phyloP scores from a whole-genome alignment of 2,329 filamentous ascomycete genomes.

The Aspergillus uvarum region DNA sequence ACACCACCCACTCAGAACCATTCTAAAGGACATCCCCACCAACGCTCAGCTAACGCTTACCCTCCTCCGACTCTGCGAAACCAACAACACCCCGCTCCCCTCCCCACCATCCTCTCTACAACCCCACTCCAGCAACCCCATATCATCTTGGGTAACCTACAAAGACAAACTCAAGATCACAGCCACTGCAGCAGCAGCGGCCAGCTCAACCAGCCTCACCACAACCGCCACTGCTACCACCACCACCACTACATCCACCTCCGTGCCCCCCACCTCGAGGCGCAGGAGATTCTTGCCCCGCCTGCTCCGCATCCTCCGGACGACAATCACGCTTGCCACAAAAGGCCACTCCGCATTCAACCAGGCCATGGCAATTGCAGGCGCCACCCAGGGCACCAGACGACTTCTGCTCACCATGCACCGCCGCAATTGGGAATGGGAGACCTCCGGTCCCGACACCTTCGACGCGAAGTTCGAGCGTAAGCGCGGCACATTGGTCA shows the following conservation, averaged over 20 bases:
- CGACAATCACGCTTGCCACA: conserved; percentile 68
- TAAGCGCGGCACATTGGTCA: conserved; percentile 69
- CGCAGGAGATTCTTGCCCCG: conserved; percentile 41
- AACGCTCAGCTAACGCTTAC: conserved; percentile 83
- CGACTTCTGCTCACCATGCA: conserved; percentile 70
- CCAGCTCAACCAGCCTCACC: not conserved
- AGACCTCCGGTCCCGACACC: conserved; percentile 65
- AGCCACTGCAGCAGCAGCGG: conserved; percentile 25
- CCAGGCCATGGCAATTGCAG: conserved; percentile 65
- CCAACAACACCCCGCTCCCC: conserved; percentile 75
- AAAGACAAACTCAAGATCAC: conserved; percentile 48
- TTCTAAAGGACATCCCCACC: conserved; percentile 79
- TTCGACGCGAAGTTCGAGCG: conserved; percentile 72
- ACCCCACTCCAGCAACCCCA: conserved; percentile 33
- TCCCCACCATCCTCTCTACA: conserved; percentile 49
- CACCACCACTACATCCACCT: not conserved
- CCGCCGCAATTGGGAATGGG: conserved; percentile 38
- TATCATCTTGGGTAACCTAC: conserved; percentile 25
- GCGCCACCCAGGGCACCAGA: conserved; percentile 59
- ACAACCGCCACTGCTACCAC: conserved; percentile 50
- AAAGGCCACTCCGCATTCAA: conserved; percentile 71
- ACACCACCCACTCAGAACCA: conserved; percentile 46
- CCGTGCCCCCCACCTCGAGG: conserved; percentile 19
- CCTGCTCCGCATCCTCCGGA: conserved; percentile 42
- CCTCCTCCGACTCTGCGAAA: conserved; percentile 76